Percentiles rank a stretch among this genome's conserved stretches.
Evolutionary conservation across 2,329 filamentous ascomycete genomes (phyloP).

Genomic region (Whalleya microplaca): DNA sequence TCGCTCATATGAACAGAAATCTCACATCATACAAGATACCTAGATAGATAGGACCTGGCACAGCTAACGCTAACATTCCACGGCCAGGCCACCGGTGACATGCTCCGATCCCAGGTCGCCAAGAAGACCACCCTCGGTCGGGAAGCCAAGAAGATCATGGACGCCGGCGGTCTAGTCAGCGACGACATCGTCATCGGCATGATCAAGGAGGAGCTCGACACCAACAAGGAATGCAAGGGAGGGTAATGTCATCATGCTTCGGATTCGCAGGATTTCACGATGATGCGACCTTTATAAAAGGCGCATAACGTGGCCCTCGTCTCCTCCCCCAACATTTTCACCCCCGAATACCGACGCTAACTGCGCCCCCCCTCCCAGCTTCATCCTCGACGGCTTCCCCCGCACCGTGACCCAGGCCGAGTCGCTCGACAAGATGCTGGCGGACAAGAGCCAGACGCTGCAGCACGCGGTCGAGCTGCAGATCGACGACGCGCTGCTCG

Average conservation of each 20-base stretch:
- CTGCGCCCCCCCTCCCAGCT: slow-evolving; percentile 57
- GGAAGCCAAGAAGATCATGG: slow-evolving; percentile 99
- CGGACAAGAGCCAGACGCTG: slow-evolving; percentile 75
- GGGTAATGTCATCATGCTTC: slow-evolving; percentile 65
- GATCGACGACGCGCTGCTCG: slow-evolving; percentile 92
- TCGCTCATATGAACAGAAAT: slow-evolving; percentile 7
- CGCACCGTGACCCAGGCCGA: slow-evolving; percentile 95
- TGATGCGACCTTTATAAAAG: neutral
- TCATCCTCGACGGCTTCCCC: slow-evolving; percentile 98
- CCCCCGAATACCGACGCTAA: slow-evolving; percentile 17
- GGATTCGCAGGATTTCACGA: neutral
- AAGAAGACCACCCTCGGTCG: slow-evolving; percentile 94
- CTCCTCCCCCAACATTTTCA: slow-evolving; percentile 2
- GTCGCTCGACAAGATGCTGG: slow-evolving; percentile 91
- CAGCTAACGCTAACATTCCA: slow-evolving; percentile 8
- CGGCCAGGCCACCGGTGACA: slow-evolving; percentile 89
- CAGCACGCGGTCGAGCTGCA: slow-evolving; percentile 96
- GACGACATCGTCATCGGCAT: slow-evolving; percentile 99
- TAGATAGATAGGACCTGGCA: neutral
- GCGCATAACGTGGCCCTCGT: neutral
- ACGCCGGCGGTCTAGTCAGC: slow-evolving; percentile 93
- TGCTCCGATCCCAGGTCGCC: slow-evolving; percentile 97
- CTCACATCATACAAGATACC: neutral
- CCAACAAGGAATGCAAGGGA: slow-evolving; percentile 93
- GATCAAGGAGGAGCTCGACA: slow-evolving; percentile 97